Conservation (phyloP, 164 flowering plant species). For the Tetracentron sinense region DNA sequence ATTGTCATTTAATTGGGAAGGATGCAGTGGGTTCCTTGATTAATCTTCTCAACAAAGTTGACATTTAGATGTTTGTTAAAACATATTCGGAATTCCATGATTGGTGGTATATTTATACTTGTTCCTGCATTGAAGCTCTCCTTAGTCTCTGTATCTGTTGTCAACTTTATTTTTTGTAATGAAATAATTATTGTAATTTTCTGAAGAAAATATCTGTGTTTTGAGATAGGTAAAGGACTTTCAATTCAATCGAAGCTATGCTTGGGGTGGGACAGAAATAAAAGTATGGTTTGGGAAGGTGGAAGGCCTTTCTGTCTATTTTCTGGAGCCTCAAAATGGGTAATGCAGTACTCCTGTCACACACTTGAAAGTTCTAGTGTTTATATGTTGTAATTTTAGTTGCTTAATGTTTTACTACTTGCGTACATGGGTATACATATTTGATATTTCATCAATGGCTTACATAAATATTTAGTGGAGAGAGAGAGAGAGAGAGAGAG, state of each 20-base stretch:
- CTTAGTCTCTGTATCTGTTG: neutral
- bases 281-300: constrained; percentile 95
- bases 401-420: neutral
- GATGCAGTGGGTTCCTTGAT: too few species aligned
- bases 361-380: neutral
- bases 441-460: neutral
- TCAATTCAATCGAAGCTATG: constrained; percentile 49
- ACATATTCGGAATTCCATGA: too few species aligned
- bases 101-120: too few species aligned
- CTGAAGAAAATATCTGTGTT: neutral
- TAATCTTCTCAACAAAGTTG: too few species aligned
- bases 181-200: neutral
- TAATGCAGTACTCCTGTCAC: constrained; percentile 27
- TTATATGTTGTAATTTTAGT: neutral
- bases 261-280: constrained; percentile 87
- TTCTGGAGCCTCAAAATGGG: constrained; percentile 97
- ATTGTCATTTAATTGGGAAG: too few species aligned
- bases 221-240: constrained; percentile 72
- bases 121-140: too few species aligned
- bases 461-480: too few species aligned
- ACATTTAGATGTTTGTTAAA: too few species aligned
- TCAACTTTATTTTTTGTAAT: neutral
- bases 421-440: neutral
- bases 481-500: too few species aligned
- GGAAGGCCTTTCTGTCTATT: constrained; percentile 86